Conservation (phyloP, 345 rosid species). For the Gossypium anomalum region DNA sequence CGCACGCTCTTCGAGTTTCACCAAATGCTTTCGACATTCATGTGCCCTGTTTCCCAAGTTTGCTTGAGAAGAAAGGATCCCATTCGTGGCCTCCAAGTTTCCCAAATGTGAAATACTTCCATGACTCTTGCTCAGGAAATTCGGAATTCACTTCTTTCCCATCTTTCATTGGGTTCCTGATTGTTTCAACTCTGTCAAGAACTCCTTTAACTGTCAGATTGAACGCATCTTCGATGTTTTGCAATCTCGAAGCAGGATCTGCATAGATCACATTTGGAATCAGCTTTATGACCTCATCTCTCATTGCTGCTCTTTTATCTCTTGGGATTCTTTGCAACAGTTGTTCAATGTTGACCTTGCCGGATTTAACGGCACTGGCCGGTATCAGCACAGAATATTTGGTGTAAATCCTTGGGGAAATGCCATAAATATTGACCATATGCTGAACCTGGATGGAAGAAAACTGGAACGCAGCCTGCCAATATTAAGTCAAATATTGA, state of each 20-base stretch:
- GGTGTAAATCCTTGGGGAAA: conserved; percentile 48
- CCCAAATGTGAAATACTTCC: conserved; percentile 60
- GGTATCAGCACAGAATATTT: conserved; percentile 67
- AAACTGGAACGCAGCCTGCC: conserved; percentile 83
- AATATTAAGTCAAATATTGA: conserved; percentile 76
- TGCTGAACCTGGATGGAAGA: conserved; percentile 83
- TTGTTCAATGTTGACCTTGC: conserved; percentile 48
- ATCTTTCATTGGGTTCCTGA: conserved; percentile 33
- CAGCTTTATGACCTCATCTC: conserved; percentile 52
- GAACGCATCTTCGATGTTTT: conserved; percentile 63
- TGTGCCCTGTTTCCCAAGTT: neutral
- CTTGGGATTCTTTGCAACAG: conserved; percentile 38
- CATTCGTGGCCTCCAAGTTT: conserved; percentile 47
- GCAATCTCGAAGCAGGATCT: conserved; percentile 42
- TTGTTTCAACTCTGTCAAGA: conserved; percentile 41
- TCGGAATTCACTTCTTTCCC: conserved; percentile 35
- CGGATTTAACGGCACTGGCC: conserved; percentile 36
- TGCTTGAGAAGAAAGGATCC: conserved; percentile 50
- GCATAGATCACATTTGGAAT: conserved; percentile 65
- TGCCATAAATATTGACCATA: conserved; percentile 84
- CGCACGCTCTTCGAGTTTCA: no score
- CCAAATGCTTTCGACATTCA: neutral
- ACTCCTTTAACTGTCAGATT: conserved; percentile 61
- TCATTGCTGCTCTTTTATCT: conserved; percentile 38
- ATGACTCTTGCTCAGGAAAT: conserved; percentile 39